These are phyloP conservation scores for Phaeosphaeriaceae sp. DNA, from an alignment of 2,329 filamentous ascomycete genomes.

Conservation along the genomic window DNA sequence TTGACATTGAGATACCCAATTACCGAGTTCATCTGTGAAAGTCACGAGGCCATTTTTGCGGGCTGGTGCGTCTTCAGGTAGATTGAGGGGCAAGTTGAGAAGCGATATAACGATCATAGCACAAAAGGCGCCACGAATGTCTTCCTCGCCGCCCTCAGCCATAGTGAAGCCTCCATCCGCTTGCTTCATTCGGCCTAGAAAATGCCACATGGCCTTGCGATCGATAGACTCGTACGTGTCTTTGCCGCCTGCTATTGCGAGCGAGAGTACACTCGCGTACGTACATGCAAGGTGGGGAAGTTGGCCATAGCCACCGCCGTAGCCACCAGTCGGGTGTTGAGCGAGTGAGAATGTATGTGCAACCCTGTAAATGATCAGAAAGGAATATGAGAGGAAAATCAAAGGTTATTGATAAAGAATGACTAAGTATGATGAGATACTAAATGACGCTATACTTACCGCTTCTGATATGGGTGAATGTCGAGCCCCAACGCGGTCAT, in stretches of 20 bases:
- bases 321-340: slow-evolving; percentile 84
- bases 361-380: slow-evolving; percentile 54
- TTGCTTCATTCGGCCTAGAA: slow-evolving; percentile 86
- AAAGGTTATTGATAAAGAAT: too few species aligned
- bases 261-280: slow-evolving; percentile 81
- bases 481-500: slow-evolving; percentile 80
- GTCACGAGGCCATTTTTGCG: slow-evolving; percentile 66
- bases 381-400: not conserved
- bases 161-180: slow-evolving; percentile 88
- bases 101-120: slow-evolving; percentile 83
- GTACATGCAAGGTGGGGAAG: slow-evolving; percentile 85
- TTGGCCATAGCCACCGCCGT: slow-evolving; percentile 93
- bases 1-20: slow-evolving; percentile 88
- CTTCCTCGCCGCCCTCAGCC: slow-evolving; percentile 84
- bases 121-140: slow-evolving; percentile 93
- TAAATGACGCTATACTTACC: slow-evolving; percentile 51
- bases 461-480: slow-evolving; percentile 66
- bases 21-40: slow-evolving; percentile 75
- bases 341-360: slow-evolving; percentile 77
- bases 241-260: slow-evolving; percentile 78
- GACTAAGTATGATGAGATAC: not conserved
- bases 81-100: slow-evolving; percentile 79
- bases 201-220: slow-evolving; percentile 86
- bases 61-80: slow-evolving; percentile 75
- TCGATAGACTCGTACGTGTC: slow-evolving; percentile 78